A percentile compares a stretch with the other conserved stretches of the same genome.
Conservation (phyloP, 2,329 filamentous ascomycete genomes). For the Aspergillus clavatus region DNA sequence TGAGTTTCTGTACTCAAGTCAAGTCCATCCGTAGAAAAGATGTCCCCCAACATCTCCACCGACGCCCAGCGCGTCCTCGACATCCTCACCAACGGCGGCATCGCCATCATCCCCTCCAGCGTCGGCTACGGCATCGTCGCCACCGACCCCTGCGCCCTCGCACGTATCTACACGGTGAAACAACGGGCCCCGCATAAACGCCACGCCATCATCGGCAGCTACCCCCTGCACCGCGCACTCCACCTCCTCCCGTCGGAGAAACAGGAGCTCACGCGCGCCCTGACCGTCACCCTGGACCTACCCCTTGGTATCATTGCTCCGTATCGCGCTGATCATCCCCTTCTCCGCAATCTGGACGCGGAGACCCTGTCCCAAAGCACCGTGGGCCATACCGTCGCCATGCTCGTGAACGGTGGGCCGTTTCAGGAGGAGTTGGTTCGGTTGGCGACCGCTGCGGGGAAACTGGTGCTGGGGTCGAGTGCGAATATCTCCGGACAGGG, state of each 20-base stretch:
- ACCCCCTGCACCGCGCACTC: conserved; percentile 19
- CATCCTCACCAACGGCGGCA: conserved; percentile 19
- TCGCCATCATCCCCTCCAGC: conserved; percentile 24
- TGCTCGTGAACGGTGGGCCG: conserved; percentile 24
- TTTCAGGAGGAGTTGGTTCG: conserved; percentile 25
- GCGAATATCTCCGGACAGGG: conserved; percentile 31
- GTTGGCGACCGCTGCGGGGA: conserved; percentile 16
- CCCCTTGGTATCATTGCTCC: conserved; percentile 24
- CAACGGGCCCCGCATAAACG: conserved; percentile 20
- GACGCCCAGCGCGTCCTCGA: conserved; percentile 21
- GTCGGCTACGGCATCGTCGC: conserved; percentile 26
- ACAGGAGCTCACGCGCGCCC: conserved; percentile 15
- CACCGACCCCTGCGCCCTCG: conserved; percentile 15
- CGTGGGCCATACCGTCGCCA: conserved; percentile 22
- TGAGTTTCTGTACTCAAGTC: no score
- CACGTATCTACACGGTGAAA: conserved; percentile 19
- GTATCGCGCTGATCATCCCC: conserved; percentile 19
- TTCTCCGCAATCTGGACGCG: conserved; percentile 16
- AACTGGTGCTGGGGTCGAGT: conserved; percentile 25
- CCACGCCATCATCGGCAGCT: conserved; percentile 27
- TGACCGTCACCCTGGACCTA: conserved; percentile 23
- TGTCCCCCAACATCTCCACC: neutral
- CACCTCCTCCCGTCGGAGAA: conserved; percentile 16
- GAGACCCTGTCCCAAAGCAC: conserved; percentile 13
- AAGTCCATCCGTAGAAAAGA: no score